Evolutionary conservation across 2,329 filamentous ascomycete species (phyloP).

Genomic region (Colletotrichum phormii): DNA sequence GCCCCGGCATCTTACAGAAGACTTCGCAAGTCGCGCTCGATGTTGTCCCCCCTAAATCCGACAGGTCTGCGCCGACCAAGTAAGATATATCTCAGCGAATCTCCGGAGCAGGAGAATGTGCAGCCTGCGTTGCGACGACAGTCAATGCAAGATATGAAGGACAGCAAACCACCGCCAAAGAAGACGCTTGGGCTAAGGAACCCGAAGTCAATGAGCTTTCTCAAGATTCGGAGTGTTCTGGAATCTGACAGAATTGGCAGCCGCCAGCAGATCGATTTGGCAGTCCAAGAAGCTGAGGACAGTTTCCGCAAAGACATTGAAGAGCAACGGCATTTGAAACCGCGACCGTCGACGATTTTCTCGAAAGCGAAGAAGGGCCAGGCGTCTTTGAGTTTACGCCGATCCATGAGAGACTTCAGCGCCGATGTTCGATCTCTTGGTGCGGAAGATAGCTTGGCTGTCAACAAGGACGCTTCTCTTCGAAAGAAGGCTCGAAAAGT

Average conservation of each 20-base stretch:
- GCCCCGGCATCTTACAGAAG: conserved; percentile 60
- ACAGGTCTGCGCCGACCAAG: conserved; percentile 6
- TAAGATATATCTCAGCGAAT: conserved; percentile 25
- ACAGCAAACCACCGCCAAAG: background rate
- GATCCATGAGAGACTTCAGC: conserved; percentile 54
- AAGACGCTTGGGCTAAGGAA: conserved; percentile 48
- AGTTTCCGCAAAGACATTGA: conserved; percentile 49
- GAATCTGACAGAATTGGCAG: conserved; percentile 34
- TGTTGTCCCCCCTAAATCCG: conserved; percentile 54
- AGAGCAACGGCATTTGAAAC: conserved; percentile 49
- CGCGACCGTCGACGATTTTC: conserved; percentile 58
- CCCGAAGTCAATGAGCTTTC: conserved; percentile 68
- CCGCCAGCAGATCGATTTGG: conserved; percentile 46
- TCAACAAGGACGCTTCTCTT: conserved; percentile 43
- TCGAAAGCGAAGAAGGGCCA: conserved; percentile 50
- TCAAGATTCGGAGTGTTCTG: conserved; percentile 48
- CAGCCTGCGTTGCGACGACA: background rate
- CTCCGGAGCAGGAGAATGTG: background rate
- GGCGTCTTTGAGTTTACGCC: conserved; percentile 53
- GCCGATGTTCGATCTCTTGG: conserved; percentile 46
- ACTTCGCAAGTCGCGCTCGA: conserved; percentile 67
- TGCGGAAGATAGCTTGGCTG: conserved; percentile 11
- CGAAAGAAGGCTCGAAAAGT: conserved; percentile 69
- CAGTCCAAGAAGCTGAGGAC: conserved; percentile 50
- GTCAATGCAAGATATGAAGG: conserved; percentile 14